phyloP scores from a whole-genome alignment of 495 filamentous ascomycete species.

The Hypoxylon fuscum region DNA sequence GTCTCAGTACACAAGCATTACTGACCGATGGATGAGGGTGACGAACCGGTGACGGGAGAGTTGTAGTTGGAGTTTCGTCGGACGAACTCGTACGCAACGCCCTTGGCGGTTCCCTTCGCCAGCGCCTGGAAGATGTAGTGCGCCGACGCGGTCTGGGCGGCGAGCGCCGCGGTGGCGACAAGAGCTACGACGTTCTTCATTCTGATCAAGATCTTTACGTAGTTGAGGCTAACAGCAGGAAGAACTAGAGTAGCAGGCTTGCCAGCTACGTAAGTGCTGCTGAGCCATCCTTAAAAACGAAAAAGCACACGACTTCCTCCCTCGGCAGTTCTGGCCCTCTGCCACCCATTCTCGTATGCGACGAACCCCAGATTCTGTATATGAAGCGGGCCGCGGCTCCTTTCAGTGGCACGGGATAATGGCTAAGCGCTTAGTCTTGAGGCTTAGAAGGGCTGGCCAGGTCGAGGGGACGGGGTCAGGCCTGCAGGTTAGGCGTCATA shows the following conservation, averaged over 20 bases:
- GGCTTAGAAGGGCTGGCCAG: slow-evolving; percentile 23
- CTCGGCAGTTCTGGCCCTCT: slow-evolving; percentile 33
- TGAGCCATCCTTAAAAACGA: slow-evolving; percentile 34
- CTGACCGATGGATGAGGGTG: not conserved
- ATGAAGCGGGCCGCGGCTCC: slow-evolving; percentile 39
- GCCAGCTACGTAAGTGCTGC: slow-evolving; percentile 23
- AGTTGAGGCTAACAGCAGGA: not conserved
- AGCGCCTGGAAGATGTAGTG: slow-evolving; percentile 63
- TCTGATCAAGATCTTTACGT: not conserved
- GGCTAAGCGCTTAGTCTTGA: slow-evolving; percentile 10
- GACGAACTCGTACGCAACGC: slow-evolving; percentile 60
- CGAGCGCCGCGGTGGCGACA: slow-evolving; percentile 47
- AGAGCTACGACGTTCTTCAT: slow-evolving; percentile 50
- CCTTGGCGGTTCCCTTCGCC: slow-evolving; percentile 55
- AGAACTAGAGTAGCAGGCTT: slow-evolving; percentile 13
- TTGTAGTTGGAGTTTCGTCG: slow-evolving; percentile 66
- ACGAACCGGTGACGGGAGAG: slow-evolving; percentile 61
- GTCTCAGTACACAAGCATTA: slow-evolving; percentile 8
- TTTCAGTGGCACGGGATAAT: slow-evolving; percentile 13
- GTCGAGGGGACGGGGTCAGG: slow-evolving; percentile 3
- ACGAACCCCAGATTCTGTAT: slow-evolving; percentile 32
- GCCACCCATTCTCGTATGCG: not conserved
- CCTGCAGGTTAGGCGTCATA: slow-evolving; percentile 19
- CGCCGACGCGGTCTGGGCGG: slow-evolving; percentile 47
- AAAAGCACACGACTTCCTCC: slow-evolving; percentile 13